phyloP scores from a whole-genome alignment of 2,329 filamentous ascomycete species.

The Blastomyces emzantsi region DNA sequence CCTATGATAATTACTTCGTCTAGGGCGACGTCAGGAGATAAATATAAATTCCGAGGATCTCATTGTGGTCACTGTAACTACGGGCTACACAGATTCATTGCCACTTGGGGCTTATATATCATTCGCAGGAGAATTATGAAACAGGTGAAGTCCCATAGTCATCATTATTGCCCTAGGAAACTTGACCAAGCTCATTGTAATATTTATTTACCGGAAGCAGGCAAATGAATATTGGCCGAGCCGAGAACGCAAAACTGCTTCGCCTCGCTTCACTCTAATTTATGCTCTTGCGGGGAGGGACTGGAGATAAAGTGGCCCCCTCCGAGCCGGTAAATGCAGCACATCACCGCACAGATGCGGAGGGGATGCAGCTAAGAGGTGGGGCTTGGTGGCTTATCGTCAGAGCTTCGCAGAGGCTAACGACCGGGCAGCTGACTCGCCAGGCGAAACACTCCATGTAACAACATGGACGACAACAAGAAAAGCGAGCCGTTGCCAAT shows the following conservation, averaged over 20 bases:
- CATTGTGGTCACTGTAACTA: background rate
- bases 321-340: background rate
- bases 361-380: background rate
- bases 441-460: background rate
- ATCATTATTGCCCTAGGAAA: background rate
- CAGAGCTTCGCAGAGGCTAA: background rate
- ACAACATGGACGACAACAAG: background rate
- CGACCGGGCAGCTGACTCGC: background rate
- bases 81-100: background rate
- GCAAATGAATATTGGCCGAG: background rate
- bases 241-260: background rate
- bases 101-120: background rate
- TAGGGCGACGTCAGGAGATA: background rate
- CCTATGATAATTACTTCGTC: background rate
- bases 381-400: background rate
- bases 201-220: background rate
- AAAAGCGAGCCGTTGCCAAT: background rate
- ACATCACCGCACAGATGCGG: background rate
- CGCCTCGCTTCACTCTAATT: background rate
- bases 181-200: background rate
- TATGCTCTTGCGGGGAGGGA: background rate
- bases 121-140: background rate
- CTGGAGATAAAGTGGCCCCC: background rate
- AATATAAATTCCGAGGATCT: background rate
- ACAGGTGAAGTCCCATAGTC: background rate